Evolutionary conservation across 106 monocot genomes (phyloP).

Genomic region (Phalaenopsis aphrodite): DNA sequence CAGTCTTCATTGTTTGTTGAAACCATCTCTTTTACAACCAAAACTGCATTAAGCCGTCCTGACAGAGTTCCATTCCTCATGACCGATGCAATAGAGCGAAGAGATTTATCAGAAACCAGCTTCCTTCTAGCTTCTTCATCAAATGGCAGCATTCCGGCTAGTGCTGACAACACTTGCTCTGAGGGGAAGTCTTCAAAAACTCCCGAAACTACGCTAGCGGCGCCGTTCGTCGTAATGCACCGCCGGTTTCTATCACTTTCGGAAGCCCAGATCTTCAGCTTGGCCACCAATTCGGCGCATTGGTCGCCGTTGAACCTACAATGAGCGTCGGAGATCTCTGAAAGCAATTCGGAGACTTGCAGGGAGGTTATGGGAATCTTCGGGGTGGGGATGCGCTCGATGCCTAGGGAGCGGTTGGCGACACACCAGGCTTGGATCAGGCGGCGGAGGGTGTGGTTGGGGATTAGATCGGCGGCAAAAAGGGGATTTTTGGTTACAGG

Average conservation of each 20-base stretch:
- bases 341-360: slow-evolving; percentile 21
- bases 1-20: not conserved
- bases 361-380: slow-evolving; percentile 16
- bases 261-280: slow-evolving; percentile 10
- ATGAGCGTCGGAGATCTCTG: slow-evolving; percentile 18
- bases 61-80: slow-evolving; percentile 15
- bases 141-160: slow-evolving; percentile 27
- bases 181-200: slow-evolving; percentile 14
- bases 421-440: slow-evolving; percentile 63
- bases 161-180: slow-evolving; percentile 28
- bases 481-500: slow-evolving; percentile 32
- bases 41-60: slow-evolving; percentile 21
- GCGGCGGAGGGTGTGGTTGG: slow-evolving; percentile 36
- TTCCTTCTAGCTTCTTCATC: slow-evolving; percentile 12
- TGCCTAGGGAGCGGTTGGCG: slow-evolving; percentile 20
- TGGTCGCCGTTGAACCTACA: not conserved
- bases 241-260: slow-evolving; percentile 36
- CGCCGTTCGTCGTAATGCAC: slow-evolving; percentile 22
- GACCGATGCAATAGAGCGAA: slow-evolving; percentile 23
- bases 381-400: slow-evolving; percentile 48
- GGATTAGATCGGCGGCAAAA: slow-evolving; percentile 17
- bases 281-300: slow-evolving; percentile 15
- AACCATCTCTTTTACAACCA: slow-evolving; percentile 26
- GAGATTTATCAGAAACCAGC: slow-evolving; percentile 12
- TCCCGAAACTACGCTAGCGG: slow-evolving; percentile 6